Base-by-base conservation (phyloP, 2,329 filamentous ascomycete species). In the Raffaelea ambrosiae region DNA sequence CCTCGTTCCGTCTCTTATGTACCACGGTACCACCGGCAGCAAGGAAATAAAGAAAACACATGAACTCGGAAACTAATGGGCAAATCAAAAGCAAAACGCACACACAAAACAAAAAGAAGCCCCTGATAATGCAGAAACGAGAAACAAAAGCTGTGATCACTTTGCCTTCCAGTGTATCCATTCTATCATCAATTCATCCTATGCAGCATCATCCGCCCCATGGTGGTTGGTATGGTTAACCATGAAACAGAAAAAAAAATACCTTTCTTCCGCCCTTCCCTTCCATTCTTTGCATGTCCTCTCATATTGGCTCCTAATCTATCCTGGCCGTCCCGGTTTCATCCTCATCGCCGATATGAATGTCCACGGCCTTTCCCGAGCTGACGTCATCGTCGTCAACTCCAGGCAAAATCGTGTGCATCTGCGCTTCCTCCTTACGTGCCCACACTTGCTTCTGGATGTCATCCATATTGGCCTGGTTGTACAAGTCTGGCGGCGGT, bases 321-420 rank as follows among this genome's bases (percentile, higher is more conserved):
- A n/a, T 22, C n/a, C 4, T 20, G 16, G 13, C 23, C 4, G 13
- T 49, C 18, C 40, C 31, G 2, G 26, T 44, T 31, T 66, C 61
- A 47, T 68, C 65, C 42, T 68, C 68, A 41, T 68, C 68, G 38
- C 70, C 70, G 19, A 75, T 56, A 51, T 73, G 70, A 40, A 75
- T 76, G 57, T 76, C 73, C 8, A 71, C 61, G 7, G 73, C 72
- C 38, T 71, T 69, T 29, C 71, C 69, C 13, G 67, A 72, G 44
- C 60, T 61, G 23, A 55, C 57, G 22, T 68, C 67, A 21, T 58
- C 62, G 16, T 60, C 62, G 7, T 29, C 39, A 5, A 39, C 44
- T 5, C 56, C 61, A 4, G 61, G 56, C 11, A 64, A 58, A 19
- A 66, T 62, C 18, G 66, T 65, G 46, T 72, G 62, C 19, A 73